Conservation (phyloP, 805 yeast genomes). For the Torulaspora quercuum region DNA sequence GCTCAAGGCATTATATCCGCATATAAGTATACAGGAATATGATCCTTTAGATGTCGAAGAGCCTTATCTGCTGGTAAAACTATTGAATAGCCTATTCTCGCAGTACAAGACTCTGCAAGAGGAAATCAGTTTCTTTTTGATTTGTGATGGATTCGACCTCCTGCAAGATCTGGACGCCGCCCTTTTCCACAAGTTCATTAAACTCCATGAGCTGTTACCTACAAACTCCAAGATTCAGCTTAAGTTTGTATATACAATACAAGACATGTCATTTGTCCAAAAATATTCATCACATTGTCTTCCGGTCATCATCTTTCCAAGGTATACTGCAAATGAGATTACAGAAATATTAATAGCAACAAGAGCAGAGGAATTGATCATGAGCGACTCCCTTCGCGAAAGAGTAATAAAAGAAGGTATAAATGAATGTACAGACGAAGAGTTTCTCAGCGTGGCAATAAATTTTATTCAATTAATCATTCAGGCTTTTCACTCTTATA, state of each 20-base stretch:
- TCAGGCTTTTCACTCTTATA: constrained; percentile 34
- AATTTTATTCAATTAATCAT: constrained; percentile 32
- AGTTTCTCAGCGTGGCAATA: constrained; percentile 16
- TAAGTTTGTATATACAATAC: constrained; percentile 27
- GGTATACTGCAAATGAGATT: constrained; percentile 28
- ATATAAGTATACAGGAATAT: constrained; percentile 10
- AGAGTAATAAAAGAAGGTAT: constrained; percentile 14
- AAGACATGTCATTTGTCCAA: constrained; percentile 24
- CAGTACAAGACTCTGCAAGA: constrained; percentile 14
- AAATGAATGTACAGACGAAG: constrained; percentile 18
- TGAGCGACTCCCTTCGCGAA: constrained; percentile 12
- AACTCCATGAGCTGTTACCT: constrained; percentile 28
- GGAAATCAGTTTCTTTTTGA: constrained; percentile 19
- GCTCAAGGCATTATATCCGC: constrained; percentile 18
- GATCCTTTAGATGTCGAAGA: constrained; percentile 35
- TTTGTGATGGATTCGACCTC: constrained; percentile 34
- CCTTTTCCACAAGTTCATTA: constrained; percentile 27
- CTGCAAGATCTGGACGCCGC: constrained; percentile 35
- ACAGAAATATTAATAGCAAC: constrained; percentile 21
- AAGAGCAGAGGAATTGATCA: constrained; percentile 20
- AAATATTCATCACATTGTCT: constrained; percentile 28
- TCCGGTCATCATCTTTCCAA: constrained; percentile 33
- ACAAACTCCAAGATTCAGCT: constrained; percentile 21
- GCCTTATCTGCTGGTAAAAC: constrained; percentile 27
- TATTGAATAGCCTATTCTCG: constrained; percentile 18